These are phyloP conservation scores for Vitellaria paradoxa DNA, from an alignment of 179 eudicot genomes.

Conservation along the genomic window DNA sequence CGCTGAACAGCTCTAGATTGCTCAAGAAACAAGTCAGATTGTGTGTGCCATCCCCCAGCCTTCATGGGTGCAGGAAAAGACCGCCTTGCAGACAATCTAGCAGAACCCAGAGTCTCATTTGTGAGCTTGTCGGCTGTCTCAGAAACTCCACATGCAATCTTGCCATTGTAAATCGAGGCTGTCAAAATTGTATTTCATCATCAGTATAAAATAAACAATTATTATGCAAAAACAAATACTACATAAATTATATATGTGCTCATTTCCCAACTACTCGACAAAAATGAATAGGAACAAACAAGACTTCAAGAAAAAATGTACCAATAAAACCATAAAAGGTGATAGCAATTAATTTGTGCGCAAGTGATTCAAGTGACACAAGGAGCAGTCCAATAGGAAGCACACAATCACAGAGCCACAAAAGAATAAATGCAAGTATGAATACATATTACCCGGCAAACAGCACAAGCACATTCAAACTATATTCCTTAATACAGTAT, in stretches of 20 bases:
- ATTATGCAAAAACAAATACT: neutral
- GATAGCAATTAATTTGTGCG: neutral
- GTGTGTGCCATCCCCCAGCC: constrained; percentile 59
- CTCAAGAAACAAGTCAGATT: constrained; percentile 31
- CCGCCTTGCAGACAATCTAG: constrained; percentile 44
- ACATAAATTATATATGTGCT: no score
- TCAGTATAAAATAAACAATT: neutral
- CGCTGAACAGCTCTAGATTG: constrained; percentile 34
- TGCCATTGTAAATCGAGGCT: constrained; percentile 44
- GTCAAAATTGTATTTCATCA: constrained; percentile 9
- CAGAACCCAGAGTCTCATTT: constrained; percentile 46
- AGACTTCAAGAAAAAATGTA: neutral
- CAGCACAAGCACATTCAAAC: neutral
- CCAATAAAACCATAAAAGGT: neutral
- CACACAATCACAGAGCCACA: neutral
- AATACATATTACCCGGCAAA: neutral
- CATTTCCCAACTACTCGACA: neutral
- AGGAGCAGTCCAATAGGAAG: neutral
- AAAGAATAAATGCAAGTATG: neutral
- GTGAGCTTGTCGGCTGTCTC: constrained; percentile 63
- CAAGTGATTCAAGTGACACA: neutral
- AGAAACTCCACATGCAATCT: constrained; percentile 42
- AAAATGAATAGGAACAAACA: neutral
- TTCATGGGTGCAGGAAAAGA: constrained; percentile 64
- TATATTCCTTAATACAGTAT: neutral